Conservation (phyloP, 495 filamentous ascomycete genomes). For the Thozetella sp. region DNA sequence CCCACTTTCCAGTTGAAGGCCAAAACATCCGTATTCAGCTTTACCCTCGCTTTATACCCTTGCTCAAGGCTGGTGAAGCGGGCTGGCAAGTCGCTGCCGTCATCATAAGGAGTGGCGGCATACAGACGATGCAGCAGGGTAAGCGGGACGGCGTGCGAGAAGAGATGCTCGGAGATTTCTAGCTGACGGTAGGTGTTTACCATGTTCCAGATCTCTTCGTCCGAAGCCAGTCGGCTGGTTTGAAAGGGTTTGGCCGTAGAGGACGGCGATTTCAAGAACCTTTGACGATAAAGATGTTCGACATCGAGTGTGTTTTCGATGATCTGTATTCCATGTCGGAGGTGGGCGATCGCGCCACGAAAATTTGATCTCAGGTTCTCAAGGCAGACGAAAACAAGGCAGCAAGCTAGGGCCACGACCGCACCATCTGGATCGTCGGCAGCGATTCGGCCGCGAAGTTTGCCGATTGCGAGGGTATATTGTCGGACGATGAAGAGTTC, state of each 20-base stretch:
- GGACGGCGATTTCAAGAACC: not conserved
- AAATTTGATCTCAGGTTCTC: not conserved
- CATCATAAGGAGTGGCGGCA: not conserved
- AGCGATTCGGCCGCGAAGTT: not conserved
- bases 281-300: not conserved
- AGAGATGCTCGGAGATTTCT: not conserved
- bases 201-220: not conserved
- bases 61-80: not conserved
- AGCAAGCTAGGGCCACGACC: not conserved
- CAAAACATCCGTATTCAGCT: not conserved
- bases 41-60: not conserved
- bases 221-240: not conserved
- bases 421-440: not conserved
- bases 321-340: not conserved
- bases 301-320: not conserved
- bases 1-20: not conserved
- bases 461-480: not conserved
- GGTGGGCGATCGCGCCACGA: not conserved
- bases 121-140: not conserved
- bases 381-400: not conserved
- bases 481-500: not conserved
- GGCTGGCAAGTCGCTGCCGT: not conserved
- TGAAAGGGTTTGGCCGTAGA: not conserved
- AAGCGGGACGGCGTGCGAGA: not conserved
- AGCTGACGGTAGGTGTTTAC: not conserved